phyloP scores from a whole-genome alignment of 805 yeast species.

The Ogataea naganishii region DNA sequence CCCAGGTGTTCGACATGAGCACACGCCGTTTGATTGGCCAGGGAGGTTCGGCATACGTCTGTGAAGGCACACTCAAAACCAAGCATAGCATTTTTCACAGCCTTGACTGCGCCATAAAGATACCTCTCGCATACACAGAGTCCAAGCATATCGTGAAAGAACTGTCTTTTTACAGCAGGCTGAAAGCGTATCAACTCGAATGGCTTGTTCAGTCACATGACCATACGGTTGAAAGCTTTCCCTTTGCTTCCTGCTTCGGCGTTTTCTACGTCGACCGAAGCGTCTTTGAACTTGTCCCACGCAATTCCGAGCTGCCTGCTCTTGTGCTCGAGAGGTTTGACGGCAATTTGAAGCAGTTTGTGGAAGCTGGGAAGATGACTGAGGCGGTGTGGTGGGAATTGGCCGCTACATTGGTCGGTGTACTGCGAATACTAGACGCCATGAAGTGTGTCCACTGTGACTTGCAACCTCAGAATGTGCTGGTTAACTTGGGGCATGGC shows the following conservation, averaged over 20 bases:
- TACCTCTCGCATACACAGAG: conserved; percentile 18
- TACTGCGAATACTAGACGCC: conserved; percentile 16
- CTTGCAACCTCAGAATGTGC: conserved; percentile 36
- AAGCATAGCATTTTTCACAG: conserved; percentile 3
- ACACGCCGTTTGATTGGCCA: too few species aligned
- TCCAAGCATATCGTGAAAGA: conserved; percentile 18
- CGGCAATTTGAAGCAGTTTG: conserved; percentile 16
- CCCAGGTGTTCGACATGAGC: too few species aligned
- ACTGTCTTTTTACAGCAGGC: conserved; percentile 12
- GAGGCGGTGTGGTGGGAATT: conserved; percentile 24
- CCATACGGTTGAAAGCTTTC: conserved; percentile 6
- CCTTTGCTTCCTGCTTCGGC: conserved; percentile 21
- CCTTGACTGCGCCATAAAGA: conserved; percentile 18
- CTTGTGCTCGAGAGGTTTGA: conserved; percentile 20
- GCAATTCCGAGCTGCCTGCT: conserved; percentile 19
- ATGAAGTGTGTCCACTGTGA: conserved; percentile 36
- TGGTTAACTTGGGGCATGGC: conserved; percentile 16
- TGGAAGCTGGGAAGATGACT: conserved; percentile 4
- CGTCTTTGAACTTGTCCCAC: conserved; percentile 16
- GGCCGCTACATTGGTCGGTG: conserved; percentile 17
- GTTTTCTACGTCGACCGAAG: conserved; percentile 16
- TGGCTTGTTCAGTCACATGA: background rate
- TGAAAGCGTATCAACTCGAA: conserved; percentile 8
- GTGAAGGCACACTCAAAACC: conserved; percentile 13
- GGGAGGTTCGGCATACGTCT: conserved; percentile 13